These are phyloP conservation scores for Tagetes erecta DNA, from an alignment of 129 eudicot species.

Conservation along the genomic window DNA sequence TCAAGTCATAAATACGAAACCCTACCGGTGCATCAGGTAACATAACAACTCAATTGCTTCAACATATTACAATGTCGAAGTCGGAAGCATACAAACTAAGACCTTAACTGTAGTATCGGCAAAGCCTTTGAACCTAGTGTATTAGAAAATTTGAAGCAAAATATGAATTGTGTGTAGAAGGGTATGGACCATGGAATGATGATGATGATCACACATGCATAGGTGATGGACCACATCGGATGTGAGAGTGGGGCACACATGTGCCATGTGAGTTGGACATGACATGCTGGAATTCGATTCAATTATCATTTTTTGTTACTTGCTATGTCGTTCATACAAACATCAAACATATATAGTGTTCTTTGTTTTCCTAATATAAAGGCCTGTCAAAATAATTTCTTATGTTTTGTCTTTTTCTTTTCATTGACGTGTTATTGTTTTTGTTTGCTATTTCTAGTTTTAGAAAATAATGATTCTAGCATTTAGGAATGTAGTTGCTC, in stretches of 20 bases:
- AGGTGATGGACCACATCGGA: slow-evolving; percentile 37
- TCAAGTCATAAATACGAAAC: too few species aligned
- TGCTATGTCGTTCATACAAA: background rate
- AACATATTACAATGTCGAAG: too few species aligned
- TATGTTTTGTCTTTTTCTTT: too few species aligned
- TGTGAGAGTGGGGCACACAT: slow-evolving; percentile 27
- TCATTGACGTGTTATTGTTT: background rate
- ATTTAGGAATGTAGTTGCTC: too few species aligned
- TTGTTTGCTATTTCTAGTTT: too few species aligned
- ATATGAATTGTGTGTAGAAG: slow-evolving; percentile 17
- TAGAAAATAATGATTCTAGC: too few species aligned
- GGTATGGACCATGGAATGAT: slow-evolving; percentile 27
- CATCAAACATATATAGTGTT: background rate
- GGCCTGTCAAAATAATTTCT: background rate
- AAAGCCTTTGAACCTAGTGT: background rate
- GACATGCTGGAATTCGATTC: slow-evolving; percentile 23
- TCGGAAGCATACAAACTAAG: too few species aligned
- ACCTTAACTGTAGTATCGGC: too few species aligned
- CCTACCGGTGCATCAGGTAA: too few species aligned
- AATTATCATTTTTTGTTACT: background rate
- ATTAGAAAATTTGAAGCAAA: background rate
- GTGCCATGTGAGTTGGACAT: slow-evolving; percentile 34
- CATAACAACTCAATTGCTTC: too few species aligned
- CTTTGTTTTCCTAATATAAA: background rate
- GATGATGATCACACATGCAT: slow-evolving; percentile 33